These are phyloP conservation scores for Heteromeles arbutifolia DNA, from an alignment of 306 rosid genomes.

Conservation along the genomic window DNA sequence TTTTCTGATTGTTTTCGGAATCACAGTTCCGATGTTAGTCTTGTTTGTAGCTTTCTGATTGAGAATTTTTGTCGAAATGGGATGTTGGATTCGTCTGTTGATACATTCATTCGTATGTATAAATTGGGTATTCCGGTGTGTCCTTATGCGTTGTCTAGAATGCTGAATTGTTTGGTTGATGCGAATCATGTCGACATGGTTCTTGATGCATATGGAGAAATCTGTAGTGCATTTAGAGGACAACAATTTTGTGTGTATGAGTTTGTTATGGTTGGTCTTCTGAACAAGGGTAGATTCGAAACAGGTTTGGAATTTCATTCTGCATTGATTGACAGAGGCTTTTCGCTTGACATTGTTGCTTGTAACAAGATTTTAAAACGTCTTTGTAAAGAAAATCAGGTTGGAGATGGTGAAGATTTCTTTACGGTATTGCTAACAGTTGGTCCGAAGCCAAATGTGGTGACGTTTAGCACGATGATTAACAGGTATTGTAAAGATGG, in stretches of 20 bases:
- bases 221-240: slow-evolving; percentile 8
- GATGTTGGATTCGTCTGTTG: slow-evolving; percentile 16
- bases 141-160: background rate
- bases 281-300: slow-evolving; percentile 14
- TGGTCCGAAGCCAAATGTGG: slow-evolving; percentile 26
- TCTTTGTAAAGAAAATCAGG: background rate
- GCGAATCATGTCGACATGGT: slow-evolving; percentile 1
- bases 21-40: background rate
- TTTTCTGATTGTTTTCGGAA: background rate
- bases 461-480: slow-evolving; percentile 20
- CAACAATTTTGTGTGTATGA: slow-evolving; percentile 3
- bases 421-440: background rate
- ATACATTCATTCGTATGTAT: background rate
- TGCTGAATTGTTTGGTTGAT: slow-evolving; percentile 16
- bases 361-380: background rate
- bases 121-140: slow-evolving; percentile 8
- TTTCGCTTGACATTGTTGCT: background rate
- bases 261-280: slow-evolving; percentile 12
- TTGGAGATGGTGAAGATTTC: background rate
- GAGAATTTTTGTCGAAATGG: slow-evolving; percentile 19
- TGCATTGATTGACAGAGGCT: slow-evolving; percentile 8
- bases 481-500: slow-evolving; percentile 15
- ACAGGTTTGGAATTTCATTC: slow-evolving; percentile 13
- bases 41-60: slow-evolving; percentile 13
- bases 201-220: slow-evolving; percentile 5